phyloP scores from a whole-genome alignment of 495 filamentous ascomycete species.

The Parathielavia hyrcaniae region DNA sequence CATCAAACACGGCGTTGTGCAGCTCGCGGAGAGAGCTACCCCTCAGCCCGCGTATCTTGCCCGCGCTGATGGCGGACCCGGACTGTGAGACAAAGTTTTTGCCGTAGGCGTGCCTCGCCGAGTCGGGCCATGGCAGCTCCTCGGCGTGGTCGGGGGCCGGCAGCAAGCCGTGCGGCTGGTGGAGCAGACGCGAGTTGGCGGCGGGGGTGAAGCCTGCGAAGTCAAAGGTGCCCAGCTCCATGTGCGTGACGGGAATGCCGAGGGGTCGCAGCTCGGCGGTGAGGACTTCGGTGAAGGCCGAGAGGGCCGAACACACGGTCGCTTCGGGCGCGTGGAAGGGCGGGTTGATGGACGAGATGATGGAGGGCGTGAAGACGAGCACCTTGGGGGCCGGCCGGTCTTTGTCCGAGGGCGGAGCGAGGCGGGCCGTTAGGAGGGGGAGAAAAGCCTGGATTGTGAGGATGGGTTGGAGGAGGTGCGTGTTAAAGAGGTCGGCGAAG shows the following conservation, averaged over 20 bases:
- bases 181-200: constrained; percentile 33
- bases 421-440: constrained; percentile 60
- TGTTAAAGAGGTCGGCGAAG: constrained; percentile 86
- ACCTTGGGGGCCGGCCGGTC: constrained; percentile 48
- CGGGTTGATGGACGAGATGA: constrained; percentile 73
- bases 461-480: constrained; percentile 85
- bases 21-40: constrained; percentile 68
- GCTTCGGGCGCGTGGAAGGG: constrained; percentile 82
- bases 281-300: constrained; percentile 70
- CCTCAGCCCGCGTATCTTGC: constrained; percentile 43
- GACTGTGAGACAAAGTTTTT: constrained; percentile 51
- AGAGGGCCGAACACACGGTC: constrained; percentile 66
- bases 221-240: constrained; percentile 87
- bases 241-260: constrained; percentile 70
- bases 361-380: constrained; percentile 74
- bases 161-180: constrained; percentile 23
- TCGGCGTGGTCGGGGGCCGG: constrained; percentile 49
- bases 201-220: constrained; percentile 42
- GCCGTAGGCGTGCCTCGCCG: constrained; percentile 47
- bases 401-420: constrained; percentile 39
- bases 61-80: constrained; percentile 38
- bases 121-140: constrained; percentile 58
- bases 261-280: constrained; percentile 65
- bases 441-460: constrained; percentile 81
- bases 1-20: constrained; percentile 82